Base-by-base conservation (phyloP, 495 filamentous ascomycete species). In the Penicillium argentinense region DNA sequence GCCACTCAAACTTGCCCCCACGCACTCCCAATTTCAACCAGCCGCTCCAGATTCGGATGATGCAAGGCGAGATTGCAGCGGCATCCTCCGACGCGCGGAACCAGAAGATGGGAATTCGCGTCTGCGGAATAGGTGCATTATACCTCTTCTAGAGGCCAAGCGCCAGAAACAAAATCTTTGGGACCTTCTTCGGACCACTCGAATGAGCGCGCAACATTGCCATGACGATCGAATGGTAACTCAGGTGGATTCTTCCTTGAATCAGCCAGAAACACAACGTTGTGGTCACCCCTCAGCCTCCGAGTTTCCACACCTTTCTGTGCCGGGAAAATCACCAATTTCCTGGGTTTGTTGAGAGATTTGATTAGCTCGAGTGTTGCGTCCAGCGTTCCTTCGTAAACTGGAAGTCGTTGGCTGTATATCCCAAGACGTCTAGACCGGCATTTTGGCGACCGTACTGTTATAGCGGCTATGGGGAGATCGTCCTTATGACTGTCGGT, bases 401-500 rank as follows among this genome's bases (percentile, higher is more conserved):
- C 36, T 63, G 57, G 43, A 63, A 63, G 46, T 63, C 59, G 43
- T 63, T 59, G n/a, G 59, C 59, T 6, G 59, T 63, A 34, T 63
- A 63, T 27, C 59, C 59, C 13, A 63, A 49, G 21, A 63, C 47
- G 43, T 63, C 59, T 0, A 63, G 45, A 1, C 45, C 59, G 9
- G 56, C 51, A 33, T 59, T 54, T 7, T 51, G 33, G 8, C 48
- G 56, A 4, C 55, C 59, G 37, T 63, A 63, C n/a, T n/a, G n/a
- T n/a, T n/a, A n/a, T n/a, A n/a, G n/a, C n/a, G n/a, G n/a, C n/a
- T n/a, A n/a, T n/a, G n/a, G n/a, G n/a, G n/a, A n/a, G n/a, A n/a
- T n/a, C n/a, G n/a, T n/a, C n/a, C n/a, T n/a, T n/a, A n/a, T n/a
- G n/a, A n/a, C n/a, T n/a, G n/a, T n/a, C n/a, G n/a, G n/a, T n/a